phyloP scores from a whole-genome alignment of 164 flowering plant species.

The Pachysandra terminalis region DNA sequence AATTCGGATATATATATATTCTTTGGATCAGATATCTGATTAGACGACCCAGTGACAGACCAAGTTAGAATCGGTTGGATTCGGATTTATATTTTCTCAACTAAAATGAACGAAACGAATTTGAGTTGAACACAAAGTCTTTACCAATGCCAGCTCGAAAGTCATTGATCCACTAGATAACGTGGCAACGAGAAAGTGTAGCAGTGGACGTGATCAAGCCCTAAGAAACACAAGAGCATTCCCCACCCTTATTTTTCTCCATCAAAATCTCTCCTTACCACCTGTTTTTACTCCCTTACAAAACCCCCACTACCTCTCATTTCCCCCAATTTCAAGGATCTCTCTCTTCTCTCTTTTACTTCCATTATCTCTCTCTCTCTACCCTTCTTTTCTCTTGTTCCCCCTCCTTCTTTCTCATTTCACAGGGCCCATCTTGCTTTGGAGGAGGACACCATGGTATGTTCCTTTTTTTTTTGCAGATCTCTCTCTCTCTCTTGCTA shows the following conservation, averaged over 20 bases:
- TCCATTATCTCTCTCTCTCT: conserved; percentile 9
- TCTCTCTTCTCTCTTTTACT: conserved; percentile 4
- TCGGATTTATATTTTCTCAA: too few relatives aligned
- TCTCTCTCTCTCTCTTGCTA: conserved; percentile 1
- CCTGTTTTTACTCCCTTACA: conserved; percentile 18
- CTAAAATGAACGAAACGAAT: too few relatives aligned
- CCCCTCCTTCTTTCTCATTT: conserved; percentile 6
- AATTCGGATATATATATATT: too few relatives aligned
- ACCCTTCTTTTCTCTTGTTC: background rate
- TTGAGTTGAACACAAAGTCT: too few relatives aligned
- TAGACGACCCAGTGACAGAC: too few relatives aligned
- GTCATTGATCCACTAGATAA: background rate
- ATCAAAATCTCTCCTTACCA: conserved; percentile 31
- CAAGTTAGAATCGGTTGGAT: too few relatives aligned
- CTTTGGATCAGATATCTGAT: too few relatives aligned
- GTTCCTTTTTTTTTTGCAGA: too few relatives aligned
- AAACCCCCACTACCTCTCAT: conserved; percentile 15
- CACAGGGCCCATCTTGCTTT: conserved; percentile 1
- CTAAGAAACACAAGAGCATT: conserved; percentile 1
- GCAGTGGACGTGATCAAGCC: conserved; percentile 19
- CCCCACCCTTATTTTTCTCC: conserved; percentile 23
- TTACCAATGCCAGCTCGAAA: too few relatives aligned
- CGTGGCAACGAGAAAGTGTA: conserved; percentile 14
- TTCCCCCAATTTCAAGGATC: conserved; percentile 25
- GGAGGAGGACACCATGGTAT: conserved; percentile 25